Evolutionary conservation across 208 protist species (phyloP), one percentile per base, ranked within the genome.

Genomic region (Angomonas deanei): DNA sequence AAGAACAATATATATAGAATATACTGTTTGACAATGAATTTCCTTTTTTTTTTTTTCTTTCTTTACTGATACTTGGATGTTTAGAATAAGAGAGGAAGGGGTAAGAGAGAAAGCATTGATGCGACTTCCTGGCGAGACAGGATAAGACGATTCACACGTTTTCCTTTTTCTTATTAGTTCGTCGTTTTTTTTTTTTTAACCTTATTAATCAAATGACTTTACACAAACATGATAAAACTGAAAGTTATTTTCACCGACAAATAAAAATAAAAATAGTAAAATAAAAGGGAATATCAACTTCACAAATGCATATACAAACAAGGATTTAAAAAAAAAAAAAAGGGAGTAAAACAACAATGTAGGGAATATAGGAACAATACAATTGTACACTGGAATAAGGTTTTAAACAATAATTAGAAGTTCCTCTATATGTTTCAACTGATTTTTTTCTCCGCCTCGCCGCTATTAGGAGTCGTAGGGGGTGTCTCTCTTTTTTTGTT

Each of bases 211-310:
- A 15, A 42, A 17, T 17, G 34, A 42, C 10, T 42, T 17, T 17
- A 42, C 8, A 30, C 50, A 48, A 61, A 68, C 38, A 67, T 54
- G 23, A 52, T 56, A 52, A 55, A n/a, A 66, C 17, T 57, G 15
- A 56, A 34, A 61, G 31, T 49, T 2, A 58, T 38, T 34, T 23
- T 46, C 11, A 19, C 8, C 4, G n/a, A 48, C 26, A 54, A 54
- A 23, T 31, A 38, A 21, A 31, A 34, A 55, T 3, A 62, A 32
- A 69, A 15, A 31, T 0, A 30, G 38, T 13, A 39, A 36, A 23
- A 23, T 39, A 26, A 57, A 36, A 50, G 13, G 10, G 6, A 19
- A 50, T 36, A 21, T 34, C 10, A 47, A 26, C 13, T 21, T 39
- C n/a, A 58, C 30, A 15, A 8, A 55, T 31, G 6, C 0, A 53